A percentile compares a stretch with the other conserved stretches of the same genome.
phyloP scores from a whole-genome alignment of 192 early-diverging fungal genomes.

The Coemansia sp. region DNA sequence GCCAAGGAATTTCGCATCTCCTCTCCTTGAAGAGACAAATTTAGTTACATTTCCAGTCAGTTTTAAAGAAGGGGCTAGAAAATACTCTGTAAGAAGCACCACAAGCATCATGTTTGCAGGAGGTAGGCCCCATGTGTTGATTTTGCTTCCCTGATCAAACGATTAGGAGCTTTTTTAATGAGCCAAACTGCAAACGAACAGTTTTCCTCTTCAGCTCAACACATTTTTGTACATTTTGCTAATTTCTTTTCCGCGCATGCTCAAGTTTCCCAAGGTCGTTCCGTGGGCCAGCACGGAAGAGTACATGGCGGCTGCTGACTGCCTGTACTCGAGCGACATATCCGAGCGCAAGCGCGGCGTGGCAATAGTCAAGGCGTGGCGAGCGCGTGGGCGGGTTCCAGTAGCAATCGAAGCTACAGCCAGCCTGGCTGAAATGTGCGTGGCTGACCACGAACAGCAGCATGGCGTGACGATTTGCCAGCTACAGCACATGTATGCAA shows the following conservation, averaged over 20 bases:
- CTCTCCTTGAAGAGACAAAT: too few relatives aligned
- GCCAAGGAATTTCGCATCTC: too few relatives aligned
- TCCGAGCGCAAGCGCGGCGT: slow-evolving; percentile 36
- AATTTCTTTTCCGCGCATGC: slow-evolving; percentile 14
- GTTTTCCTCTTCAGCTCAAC: background rate
- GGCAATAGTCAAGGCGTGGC: slow-evolving; percentile 50
- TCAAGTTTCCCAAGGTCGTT: slow-evolving; percentile 36
- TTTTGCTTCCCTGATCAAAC: background rate
- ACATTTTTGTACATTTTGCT: slow-evolving; percentile 1
- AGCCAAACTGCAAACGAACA: background rate
- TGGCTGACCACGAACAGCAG: slow-evolving; percentile 27
- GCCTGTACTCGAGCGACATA: slow-evolving; percentile 38
- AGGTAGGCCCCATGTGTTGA: background rate
- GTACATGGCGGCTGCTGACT: slow-evolving; percentile 30
- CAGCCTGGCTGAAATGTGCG: slow-evolving; percentile 31
- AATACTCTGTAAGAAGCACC: too few relatives aligned
- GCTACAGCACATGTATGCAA: slow-evolving; percentile 43
- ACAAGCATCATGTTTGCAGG: too few relatives aligned
- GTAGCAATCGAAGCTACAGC: slow-evolving; percentile 50
- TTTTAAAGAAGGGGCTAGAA: too few relatives aligned
- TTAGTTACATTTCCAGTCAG: too few relatives aligned
- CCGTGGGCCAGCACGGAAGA: slow-evolving; percentile 53
- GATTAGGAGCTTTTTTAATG: background rate
- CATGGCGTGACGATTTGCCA: slow-evolving; percentile 18
- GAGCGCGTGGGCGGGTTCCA: slow-evolving; percentile 35